Base-by-base conservation (phyloP, 805 yeast genomes). In the Spathaspora boniae region DNA sequence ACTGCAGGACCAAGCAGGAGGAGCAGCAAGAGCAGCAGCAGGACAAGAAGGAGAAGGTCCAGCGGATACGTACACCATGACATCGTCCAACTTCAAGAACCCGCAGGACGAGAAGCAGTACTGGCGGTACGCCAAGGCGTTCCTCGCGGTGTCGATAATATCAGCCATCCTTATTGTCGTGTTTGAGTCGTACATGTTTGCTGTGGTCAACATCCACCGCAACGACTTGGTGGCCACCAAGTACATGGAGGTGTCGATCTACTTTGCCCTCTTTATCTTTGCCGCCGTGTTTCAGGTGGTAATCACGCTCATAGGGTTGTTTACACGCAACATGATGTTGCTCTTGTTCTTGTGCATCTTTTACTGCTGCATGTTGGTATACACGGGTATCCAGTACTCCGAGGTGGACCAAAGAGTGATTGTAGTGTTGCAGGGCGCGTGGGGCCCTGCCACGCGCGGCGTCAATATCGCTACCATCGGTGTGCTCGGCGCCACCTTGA, bases 251-350 rank as follows among this genome's bases (percentile, higher is more conserved):
- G 43, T 65, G 38, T 53, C 64, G 26, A 68, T 72, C 14, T 71
- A 60, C 45, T 48, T 72, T 37, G 70, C 76, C 2, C 53, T 72
- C n/a, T 70, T 70, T 46, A 65, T 70, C 23, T 72, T 72, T 45
- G 72, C 74, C 4, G 67, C 60, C 20, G 22, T 70, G 5, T 72
- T 60, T 46, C 76, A 69, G 38, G 49, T 67, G 16, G 33, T 57
- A 3, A 49, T 72, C 26, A 54, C 73, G 2, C 36, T 50, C 9
- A 53, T 68, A 16, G 74, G 73, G 3, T 47, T 72, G 7, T 40
- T 46, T 26, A 50, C 63, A 14, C 56, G 65, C 40, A 70, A 71
- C 43, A 58, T 70, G 46, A 53, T 63, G 37, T 53, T 66, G 12
- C 44, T 70, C n/a, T 36, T 62, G 16, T 60, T 65, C 40, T 51